These are phyloP conservation scores for Cercospora sp. DNA, from an alignment of 2,329 filamentous ascomycete genomes.

Conservation along the genomic window DNA sequence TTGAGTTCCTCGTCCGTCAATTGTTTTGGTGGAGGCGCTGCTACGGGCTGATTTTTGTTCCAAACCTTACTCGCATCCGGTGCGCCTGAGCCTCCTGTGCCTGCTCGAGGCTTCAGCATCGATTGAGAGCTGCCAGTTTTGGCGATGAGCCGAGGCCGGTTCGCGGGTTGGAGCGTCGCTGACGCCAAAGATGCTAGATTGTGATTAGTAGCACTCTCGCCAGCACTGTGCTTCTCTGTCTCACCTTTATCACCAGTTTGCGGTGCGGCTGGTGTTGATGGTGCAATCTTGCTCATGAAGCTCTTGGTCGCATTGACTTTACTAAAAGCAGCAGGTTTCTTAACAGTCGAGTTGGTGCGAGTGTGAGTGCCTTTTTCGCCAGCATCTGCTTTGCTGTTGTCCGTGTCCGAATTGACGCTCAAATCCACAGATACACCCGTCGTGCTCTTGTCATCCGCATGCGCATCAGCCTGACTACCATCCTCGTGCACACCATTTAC, in stretches of 20 bases:
- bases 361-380: slow-evolving; percentile 57
- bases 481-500: slow-evolving; percentile 36
- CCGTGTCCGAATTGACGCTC: slow-evolving; percentile 75
- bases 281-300: slow-evolving; percentile 71
- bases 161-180: slow-evolving; percentile 39
- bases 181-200: slow-evolving; percentile 50
- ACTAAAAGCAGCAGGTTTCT: slow-evolving; percentile 79
- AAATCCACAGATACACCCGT: slow-evolving; percentile 67
- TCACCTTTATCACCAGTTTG: slow-evolving; percentile 59
- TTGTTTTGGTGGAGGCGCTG: slow-evolving; percentile 72
- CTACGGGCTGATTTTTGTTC: slow-evolving; percentile 79
- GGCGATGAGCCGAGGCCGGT: slow-evolving; percentile 70
- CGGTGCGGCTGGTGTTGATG: slow-evolving; percentile 50
- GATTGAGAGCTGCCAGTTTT: slow-evolving; percentile 65
- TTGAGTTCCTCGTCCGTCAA: slow-evolving; percentile 82
- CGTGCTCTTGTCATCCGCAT: slow-evolving; percentile 58
- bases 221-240: background rate
- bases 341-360: slow-evolving; percentile 58
- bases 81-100: slow-evolving; percentile 45
- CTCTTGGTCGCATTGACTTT: slow-evolving; percentile 82
- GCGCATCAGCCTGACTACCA: slow-evolving; percentile 41
- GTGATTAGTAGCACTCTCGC: slow-evolving; percentile 19
- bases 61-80: slow-evolving; percentile 76
- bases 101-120: slow-evolving; percentile 44
- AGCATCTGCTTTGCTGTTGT: slow-evolving; percentile 62